Conservation (phyloP, 352 stramenopile species). For the Globisporangium solare region DNA sequence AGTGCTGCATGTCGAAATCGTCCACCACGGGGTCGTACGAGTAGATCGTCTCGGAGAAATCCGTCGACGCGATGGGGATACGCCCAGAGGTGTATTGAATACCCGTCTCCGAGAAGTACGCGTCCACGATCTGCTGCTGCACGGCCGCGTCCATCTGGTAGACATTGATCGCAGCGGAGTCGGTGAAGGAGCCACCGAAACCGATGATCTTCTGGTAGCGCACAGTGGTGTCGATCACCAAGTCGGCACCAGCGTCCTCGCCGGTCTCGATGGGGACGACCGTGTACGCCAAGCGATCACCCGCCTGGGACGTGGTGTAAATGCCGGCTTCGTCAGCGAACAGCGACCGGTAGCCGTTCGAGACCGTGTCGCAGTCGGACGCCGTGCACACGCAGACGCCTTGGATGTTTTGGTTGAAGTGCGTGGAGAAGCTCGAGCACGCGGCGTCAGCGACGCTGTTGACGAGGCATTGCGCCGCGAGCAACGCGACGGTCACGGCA, state of each 20-base stretch:
- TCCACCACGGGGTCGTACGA: constrained; percentile 79
- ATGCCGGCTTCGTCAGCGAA: constrained; percentile 33
- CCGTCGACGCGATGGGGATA: constrained; percentile 80
- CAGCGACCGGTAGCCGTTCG: constrained; percentile 40
- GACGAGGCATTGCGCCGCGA: constrained; percentile 14
- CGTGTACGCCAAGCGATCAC: constrained; percentile 42
- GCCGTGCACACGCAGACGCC: constrained; percentile 51
- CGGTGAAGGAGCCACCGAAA: constrained; percentile 89
- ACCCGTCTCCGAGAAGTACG: constrained; percentile 76
- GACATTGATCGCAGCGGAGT: constrained; percentile 78
- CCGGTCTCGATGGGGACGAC: constrained; percentile 19
- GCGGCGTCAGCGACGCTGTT: constrained; percentile 4
- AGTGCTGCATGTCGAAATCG: constrained; percentile 79
- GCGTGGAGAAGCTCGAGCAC: constrained; percentile 29
- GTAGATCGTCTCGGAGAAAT: constrained; percentile 87
- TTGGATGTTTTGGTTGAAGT: constrained; percentile 39
- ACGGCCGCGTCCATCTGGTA: constrained; percentile 48
- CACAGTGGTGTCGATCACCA: constrained; percentile 38
- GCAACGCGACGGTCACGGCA: constrained; percentile 6
- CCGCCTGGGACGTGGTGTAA: constrained; percentile 45
- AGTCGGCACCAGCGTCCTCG: constrained; percentile 23
- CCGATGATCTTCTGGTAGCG: constrained; percentile 82
- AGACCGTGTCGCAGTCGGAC: constrained; percentile 45
- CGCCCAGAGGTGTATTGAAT: constrained; percentile 82
- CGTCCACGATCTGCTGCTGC: constrained; percentile 66